Percentiles rank a stretch among this genome's conserved stretches.
phyloP scores from a whole-genome alignment of 75 land plant genomes.

The Picea sitchensis region DNA sequence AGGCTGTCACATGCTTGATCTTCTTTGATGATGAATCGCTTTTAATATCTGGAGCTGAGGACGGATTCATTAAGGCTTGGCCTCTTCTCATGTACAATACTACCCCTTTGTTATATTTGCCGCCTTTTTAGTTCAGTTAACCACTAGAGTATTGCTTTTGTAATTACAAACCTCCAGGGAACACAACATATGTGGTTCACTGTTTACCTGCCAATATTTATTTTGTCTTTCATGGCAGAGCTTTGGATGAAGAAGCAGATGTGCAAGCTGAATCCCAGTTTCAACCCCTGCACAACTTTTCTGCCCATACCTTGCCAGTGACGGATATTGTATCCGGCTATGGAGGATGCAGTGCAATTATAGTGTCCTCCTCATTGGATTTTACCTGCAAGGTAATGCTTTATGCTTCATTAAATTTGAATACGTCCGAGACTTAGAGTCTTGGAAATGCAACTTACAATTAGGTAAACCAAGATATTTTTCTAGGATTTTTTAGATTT shows the following conservation, averaged over 20 bases:
- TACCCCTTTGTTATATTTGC: slow-evolving; percentile 29
- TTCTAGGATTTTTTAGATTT: too few species aligned
- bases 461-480: too few species aligned
- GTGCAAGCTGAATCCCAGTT: slow-evolving; percentile 19
- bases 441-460: too few species aligned
- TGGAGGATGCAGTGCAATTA: slow-evolving; percentile 46
- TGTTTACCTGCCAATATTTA: background rate
- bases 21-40: slow-evolving; percentile 62
- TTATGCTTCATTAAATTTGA: too few species aligned
- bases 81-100: slow-evolving; percentile 39
- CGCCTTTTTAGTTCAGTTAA: background rate
- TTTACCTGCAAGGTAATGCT: slow-evolving; percentile 24
- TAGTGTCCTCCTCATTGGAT: slow-evolving; percentile 55
- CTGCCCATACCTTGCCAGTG: slow-evolving; percentile 49
- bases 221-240: slow-evolving; percentile 3
- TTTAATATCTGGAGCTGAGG: slow-evolving; percentile 60
- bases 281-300: slow-evolving; percentile 7
- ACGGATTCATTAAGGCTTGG: slow-evolving; percentile 48
- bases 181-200: too few species aligned
- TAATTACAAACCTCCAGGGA: background rate
- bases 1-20: slow-evolving; percentile 65
- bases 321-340: slow-evolving; percentile 41
- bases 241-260: slow-evolving; percentile 11
- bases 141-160: background rate
- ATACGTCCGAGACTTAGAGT: too few species aligned